Evolutionary conservation across 202 grass and related monocot genomes (phyloP).

Genomic region (Cymbopogon flexuosus): DNA sequence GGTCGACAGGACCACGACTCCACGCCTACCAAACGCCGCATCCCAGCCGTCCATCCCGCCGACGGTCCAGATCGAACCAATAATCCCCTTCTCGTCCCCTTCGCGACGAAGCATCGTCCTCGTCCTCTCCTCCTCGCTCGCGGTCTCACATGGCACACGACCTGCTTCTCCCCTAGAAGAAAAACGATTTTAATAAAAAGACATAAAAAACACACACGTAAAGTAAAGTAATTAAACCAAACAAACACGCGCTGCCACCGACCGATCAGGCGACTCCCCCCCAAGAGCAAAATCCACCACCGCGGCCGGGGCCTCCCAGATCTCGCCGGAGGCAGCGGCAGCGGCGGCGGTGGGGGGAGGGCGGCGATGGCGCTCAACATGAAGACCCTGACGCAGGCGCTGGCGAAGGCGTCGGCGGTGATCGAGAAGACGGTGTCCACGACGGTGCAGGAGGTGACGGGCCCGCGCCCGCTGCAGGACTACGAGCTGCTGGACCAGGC

Average conservation of each 20-base stretch:
- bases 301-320: conserved; percentile 16
- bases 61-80: conserved; percentile 25
- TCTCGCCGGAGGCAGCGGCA: conserved; percentile 26
- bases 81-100: neutral
- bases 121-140: neutral
- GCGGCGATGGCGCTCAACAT: conserved; percentile 85
- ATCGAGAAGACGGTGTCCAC: conserved; percentile 97
- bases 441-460: conserved; percentile 98
- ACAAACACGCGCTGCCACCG: conserved; percentile 42
- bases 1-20: too few relatives aligned
- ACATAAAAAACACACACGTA: neutral
- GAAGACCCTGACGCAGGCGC: conserved; percentile 82
- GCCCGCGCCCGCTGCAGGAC: conserved; percentile 96
- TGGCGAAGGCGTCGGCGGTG: conserved; percentile 92
- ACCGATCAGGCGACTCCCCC: conserved; percentile 30
- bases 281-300: conserved; percentile 15
- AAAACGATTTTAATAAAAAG: neutral
- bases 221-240: conserved; percentile 20
- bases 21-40: too few relatives aligned
- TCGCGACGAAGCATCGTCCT: conserved; percentile 42
- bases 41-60: neutral
- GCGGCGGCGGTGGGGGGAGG: neutral
- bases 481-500: conserved; percentile 88
- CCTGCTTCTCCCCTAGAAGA: neutral
- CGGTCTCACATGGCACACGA: conserved; percentile 31